phyloP scores from a whole-genome alignment of 331 rosid species.

The Ulmus americana region DNA sequence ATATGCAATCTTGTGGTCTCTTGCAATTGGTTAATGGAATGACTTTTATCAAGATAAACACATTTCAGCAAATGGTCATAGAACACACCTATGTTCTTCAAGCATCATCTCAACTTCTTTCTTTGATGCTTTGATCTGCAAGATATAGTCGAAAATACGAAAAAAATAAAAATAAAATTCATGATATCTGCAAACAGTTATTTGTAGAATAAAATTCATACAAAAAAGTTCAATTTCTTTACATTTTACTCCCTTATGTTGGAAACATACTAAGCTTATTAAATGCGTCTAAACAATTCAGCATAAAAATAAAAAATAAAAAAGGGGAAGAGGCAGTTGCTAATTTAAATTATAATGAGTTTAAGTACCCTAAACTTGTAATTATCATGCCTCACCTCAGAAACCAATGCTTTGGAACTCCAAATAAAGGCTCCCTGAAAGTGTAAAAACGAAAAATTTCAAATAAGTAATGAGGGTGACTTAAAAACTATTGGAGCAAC shows the following conservation, averaged over 20 bases:
- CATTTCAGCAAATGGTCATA: background rate
- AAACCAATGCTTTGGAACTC: constrained; percentile 82
- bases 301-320: background rate
- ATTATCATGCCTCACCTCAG: constrained; percentile 59
- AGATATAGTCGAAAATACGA: constrained; percentile 13
- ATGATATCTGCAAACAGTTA: background rate
- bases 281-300: background rate
- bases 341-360: too few relatives aligned
- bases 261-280: background rate
- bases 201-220: background rate
- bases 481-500: background rate
- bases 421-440: constrained; percentile 92
- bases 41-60: background rate
- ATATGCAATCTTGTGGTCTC: background rate
- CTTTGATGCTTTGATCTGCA: constrained; percentile 70
- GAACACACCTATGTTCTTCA: constrained; percentile 67
- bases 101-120: constrained; percentile 84
- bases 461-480: constrained; percentile 13
- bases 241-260: background rate
- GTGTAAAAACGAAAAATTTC: constrained; percentile 11
- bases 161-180: constrained; percentile 5
- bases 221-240: constrained; percentile 1
- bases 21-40: background rate
- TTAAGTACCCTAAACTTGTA: too few relatives aligned
- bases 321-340: background rate